Evolutionary conservation across 768 basidiomycete genomes (phyloP).

Genomic region (Lentinula edodes): DNA sequence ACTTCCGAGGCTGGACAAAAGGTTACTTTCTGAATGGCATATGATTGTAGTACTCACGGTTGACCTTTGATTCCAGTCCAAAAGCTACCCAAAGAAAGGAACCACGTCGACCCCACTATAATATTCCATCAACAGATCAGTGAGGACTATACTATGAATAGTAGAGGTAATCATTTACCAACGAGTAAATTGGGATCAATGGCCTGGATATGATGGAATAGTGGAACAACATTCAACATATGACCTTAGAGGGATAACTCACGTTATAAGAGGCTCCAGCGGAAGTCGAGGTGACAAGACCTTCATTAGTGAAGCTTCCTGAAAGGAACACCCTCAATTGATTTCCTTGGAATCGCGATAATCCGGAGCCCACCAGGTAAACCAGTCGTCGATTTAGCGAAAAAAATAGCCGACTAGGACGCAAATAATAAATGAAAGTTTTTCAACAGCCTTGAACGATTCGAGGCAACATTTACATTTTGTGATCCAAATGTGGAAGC

Average conservation of each 20-base stretch:
- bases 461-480: slow-evolving; percentile 22
- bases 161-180: neutral
- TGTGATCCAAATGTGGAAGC: slow-evolving; percentile 51
- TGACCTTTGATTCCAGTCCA: slow-evolving; percentile 50
- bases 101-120: slow-evolving; percentile 26
- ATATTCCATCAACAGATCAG: too few species aligned
- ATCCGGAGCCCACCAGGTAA: slow-evolving; percentile 24
- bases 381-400: slow-evolving; percentile 47
- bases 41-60: slow-evolving; percentile 13
- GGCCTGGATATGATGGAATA: slow-evolving; percentile 23
- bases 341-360: neutral
- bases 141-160: neutral
- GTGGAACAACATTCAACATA: neutral
- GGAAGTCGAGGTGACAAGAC: slow-evolving; percentile 40
- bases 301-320: slow-evolving; percentile 41
- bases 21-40: neutral
- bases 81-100: slow-evolving; percentile 47
- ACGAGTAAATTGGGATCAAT: slow-evolving; percentile 40
- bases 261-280: slow-evolving; percentile 36
- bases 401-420: slow-evolving; percentile 44
- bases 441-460: neutral
- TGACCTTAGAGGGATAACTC: slow-evolving; percentile 1
- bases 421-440: neutral
- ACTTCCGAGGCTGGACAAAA: slow-evolving; percentile 22
- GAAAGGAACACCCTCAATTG: neutral